Conservation (phyloP, 345 rosid species). For the Rhodomyrtus tomentosa region DNA sequence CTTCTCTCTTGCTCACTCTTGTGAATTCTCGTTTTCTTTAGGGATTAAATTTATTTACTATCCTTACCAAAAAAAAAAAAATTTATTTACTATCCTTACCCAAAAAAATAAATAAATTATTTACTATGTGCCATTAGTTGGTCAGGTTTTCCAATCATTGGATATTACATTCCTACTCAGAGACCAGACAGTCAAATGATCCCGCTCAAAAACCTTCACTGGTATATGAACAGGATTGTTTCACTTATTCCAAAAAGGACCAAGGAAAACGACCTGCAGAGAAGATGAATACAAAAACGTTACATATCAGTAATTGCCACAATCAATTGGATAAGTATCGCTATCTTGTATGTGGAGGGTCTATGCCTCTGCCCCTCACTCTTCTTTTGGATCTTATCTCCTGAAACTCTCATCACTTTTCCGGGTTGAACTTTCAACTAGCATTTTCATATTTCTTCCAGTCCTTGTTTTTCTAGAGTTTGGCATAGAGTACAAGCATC, state of each 20-base stretch:
- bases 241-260: not conserved
- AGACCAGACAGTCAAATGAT: not conserved
- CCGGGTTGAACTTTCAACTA: not conserved
- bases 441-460: not conserved
- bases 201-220: not conserved
- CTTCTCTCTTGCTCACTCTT: not conserved
- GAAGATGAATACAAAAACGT: not conserved
- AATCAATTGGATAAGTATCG: not conserved
- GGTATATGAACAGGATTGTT: not conserved
- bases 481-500: not conserved
- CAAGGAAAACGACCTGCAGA: not conserved
- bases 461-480: not conserved
- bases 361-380: not conserved
- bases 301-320: not conserved
- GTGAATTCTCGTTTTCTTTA: not conserved
- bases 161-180: not conserved
- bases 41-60: not conserved
- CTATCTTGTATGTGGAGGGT: not conserved
- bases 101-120: too few relatives aligned
- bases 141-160: not conserved
- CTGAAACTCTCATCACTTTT: not conserved
- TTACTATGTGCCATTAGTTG: not conserved
- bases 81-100: too few relatives aligned
- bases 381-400: not conserved
- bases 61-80: too few relatives aligned